Conservation (phyloP, 129 eudicot species). For the Erigeron canadensis region DNA sequence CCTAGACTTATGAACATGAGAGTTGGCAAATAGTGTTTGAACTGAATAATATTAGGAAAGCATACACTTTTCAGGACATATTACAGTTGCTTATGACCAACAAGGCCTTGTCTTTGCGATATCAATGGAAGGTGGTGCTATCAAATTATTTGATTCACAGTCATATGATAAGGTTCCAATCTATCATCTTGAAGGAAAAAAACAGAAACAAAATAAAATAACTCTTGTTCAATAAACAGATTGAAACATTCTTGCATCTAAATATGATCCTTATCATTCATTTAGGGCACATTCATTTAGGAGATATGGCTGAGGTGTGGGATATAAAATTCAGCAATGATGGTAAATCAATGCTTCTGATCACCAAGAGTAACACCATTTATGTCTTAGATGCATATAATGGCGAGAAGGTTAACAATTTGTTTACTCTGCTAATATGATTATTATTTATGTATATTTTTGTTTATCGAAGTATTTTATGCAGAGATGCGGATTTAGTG, state of each 20-base stretch:
- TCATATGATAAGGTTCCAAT: slow-evolving; percentile 83
- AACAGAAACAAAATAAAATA: neutral
- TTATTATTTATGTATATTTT: neutral
- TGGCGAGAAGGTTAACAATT: slow-evolving; percentile 78
- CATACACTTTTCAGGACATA: slow-evolving; percentile 71
- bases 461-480: slow-evolving; percentile 18
- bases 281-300: slow-evolving; percentile 94
- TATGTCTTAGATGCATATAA: slow-evolving; percentile 93
- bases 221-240: neutral
- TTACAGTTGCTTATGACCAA: slow-evolving; percentile 94
- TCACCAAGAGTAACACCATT: slow-evolving; percentile 79
- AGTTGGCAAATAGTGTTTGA: neutral
- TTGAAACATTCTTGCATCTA: slow-evolving; percentile 1
- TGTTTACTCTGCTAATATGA: slow-evolving; percentile 4
- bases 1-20: neutral
- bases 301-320: slow-evolving; percentile 93
- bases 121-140: slow-evolving; percentile 99
- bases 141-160: slow-evolving; percentile 87
- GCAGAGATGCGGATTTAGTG: slow-evolving; percentile 88
- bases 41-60: neutral
- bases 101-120: slow-evolving; percentile 99
- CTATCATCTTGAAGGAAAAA: neutral
- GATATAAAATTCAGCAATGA: slow-evolving; percentile 99
- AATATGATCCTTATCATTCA: slow-evolving; percentile 11
- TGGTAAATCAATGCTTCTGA: slow-evolving; percentile 92